These are phyloP conservation scores for Wickerhamiella siamensis DNA, from an alignment of 805 yeast genomes.

Conservation along the genomic window DNA sequence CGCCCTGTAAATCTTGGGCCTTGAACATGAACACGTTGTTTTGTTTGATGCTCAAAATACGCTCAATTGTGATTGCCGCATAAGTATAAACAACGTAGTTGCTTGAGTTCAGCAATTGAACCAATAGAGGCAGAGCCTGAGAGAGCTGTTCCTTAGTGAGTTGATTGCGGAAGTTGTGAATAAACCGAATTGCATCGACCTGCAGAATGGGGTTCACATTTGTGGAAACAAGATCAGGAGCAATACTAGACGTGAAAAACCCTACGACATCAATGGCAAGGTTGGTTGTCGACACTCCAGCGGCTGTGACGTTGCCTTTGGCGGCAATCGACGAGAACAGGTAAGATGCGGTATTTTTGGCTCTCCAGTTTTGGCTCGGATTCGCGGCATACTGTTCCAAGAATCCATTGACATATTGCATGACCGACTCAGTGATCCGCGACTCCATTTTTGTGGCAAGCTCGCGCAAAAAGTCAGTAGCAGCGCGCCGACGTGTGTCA, in stretches of 20 bases:
- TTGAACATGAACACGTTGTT: constrained; percentile 44
- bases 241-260: constrained; percentile 69
- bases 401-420: constrained; percentile 56
- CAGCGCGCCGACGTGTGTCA: constrained; percentile 80
- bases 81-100: constrained; percentile 83
- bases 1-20: constrained; percentile 55
- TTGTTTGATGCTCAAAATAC: constrained; percentile 59
- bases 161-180: constrained; percentile 83
- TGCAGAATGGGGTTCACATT: constrained; percentile 58
- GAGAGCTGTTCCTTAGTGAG: constrained; percentile 70
- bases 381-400: constrained; percentile 36
- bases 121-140: constrained; percentile 65
- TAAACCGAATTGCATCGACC: constrained; percentile 86
- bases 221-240: constrained; percentile 55
- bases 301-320: constrained; percentile 71
- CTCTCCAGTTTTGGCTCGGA: constrained; percentile 52
- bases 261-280: constrained; percentile 70
- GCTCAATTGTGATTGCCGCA: constrained; percentile 85
- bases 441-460: constrained; percentile 66
- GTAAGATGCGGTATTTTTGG: constrained; percentile 75
- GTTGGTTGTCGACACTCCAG: constrained; percentile 82
- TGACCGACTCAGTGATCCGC: constrained; percentile 57
- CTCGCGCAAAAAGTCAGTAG: constrained; percentile 85
- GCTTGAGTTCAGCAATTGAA: constrained; percentile 48
- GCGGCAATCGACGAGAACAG: constrained; percentile 82